phyloP scores from a whole-genome alignment of 78 protist genomes.

The Dictyostelium firmibasis region DNA sequence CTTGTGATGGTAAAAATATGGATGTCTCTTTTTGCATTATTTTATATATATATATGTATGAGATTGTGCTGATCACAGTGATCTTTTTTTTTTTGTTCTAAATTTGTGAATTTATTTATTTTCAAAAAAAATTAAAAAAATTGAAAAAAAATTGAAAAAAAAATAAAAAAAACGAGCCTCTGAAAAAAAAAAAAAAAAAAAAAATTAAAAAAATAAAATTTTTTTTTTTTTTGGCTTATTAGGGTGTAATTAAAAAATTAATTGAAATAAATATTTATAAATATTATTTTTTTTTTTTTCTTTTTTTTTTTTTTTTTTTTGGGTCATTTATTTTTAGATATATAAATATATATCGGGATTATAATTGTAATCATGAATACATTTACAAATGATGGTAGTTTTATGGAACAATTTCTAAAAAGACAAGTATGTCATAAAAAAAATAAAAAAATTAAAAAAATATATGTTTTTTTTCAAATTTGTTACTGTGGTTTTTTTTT shows the following conservation, averaged over 20 bases:
- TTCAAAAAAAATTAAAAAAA: neutral
- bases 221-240: neutral
- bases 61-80: neutral
- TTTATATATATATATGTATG: neutral
- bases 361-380: constrained; percentile 39
- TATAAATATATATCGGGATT: neutral
- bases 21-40: constrained; percentile 76
- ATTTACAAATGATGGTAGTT: constrained; percentile 78
- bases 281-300: neutral
- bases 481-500: neutral
- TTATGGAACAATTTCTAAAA: constrained; percentile 73
- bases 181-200: neutral
- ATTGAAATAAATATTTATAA: neutral
- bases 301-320: neutral
- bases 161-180: constrained; percentile 4
- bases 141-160: constrained; percentile 2
- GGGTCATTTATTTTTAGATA: neutral
- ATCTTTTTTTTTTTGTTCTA: neutral
- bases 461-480: neutral
- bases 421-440: neutral
- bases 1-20: constrained; percentile 52
- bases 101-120: neutral
- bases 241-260: neutral
- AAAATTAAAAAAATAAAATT: neutral
- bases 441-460: neutral